A percentile compares a stretch with the other conserved stretches of the same genome.
phyloP scores from a whole-genome alignment of 2,329 filamentous ascomycete species.

The Nemania diffusa region DNA sequence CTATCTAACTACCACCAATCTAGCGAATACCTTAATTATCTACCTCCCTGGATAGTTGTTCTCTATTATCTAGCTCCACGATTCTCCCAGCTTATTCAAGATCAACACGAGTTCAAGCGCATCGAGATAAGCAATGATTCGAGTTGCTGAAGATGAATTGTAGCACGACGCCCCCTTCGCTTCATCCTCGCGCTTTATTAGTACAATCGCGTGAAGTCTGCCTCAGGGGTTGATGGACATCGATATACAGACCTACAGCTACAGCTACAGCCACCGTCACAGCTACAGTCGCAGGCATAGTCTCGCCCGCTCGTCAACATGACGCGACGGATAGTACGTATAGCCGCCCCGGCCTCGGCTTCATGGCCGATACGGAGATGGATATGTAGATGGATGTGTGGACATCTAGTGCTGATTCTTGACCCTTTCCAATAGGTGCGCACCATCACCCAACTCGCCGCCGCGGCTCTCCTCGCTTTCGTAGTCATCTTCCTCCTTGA shows the following conservation, averaged over 20 bases:
- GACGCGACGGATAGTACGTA: constrained; percentile 51
- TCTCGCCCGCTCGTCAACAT: constrained; percentile 41
- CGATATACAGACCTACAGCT: not conserved
- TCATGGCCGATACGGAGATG: not conserved
- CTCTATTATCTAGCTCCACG: not conserved
- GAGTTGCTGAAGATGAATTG: constrained; percentile 45
- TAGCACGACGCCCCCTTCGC: constrained; percentile 41
- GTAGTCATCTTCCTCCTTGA: constrained; percentile 84
- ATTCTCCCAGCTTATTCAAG: no score
- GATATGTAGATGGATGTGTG: not conserved
- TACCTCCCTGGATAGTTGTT: not conserved
- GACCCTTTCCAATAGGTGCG: constrained; percentile 58
- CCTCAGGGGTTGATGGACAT: constrained; percentile 29
- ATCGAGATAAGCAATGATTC: constrained; percentile 34
- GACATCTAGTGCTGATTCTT: constrained; percentile 29
- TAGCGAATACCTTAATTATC: not conserved
- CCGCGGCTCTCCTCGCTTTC: constrained; percentile 73
- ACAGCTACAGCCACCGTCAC: not conserved
- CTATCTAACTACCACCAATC: not conserved
- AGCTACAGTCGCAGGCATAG: not conserved
- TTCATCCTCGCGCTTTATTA: constrained; percentile 39
- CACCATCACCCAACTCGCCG: constrained; percentile 79
- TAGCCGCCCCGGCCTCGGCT: no score
- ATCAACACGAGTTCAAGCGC: constrained; percentile 2
- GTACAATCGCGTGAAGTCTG: constrained; percentile 38